Evolutionary conservation across 305 asterid species (phyloP), one percentile per base, ranked within the genome.

Genomic region (Fraxinus paxiana): DNA sequence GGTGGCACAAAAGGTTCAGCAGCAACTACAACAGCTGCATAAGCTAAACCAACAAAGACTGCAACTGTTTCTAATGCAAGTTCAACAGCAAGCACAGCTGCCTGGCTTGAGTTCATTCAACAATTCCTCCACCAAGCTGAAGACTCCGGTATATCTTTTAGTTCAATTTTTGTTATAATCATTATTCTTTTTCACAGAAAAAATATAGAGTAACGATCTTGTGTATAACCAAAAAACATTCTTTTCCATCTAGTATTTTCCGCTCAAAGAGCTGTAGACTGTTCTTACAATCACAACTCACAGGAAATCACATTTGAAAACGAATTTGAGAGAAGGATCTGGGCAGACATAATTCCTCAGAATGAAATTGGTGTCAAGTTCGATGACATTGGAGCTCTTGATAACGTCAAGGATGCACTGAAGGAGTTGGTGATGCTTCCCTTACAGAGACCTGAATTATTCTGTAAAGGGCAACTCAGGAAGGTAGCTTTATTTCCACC

Each of bases 361-460:
- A 17, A 31, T 4, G 75, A 77, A 22, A 77, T 78, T 65, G 81
- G 67, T 6, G 76, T 78, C 18, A 78, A 69, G n/a, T 78, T 78
- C 67, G 81, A 78, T 22, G 81, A 78, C 38, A 65, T 78, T 13
- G 76, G 81, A 13, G 76, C 67, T 22, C 73, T 78, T 9, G 81
- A 78, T 22, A 38, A 78, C 61, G 6, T 78, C 17, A 78, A 78
- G 75, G 43, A 78, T 22, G 15, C 75, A 2, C 20, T 78, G 30
- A 67, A 65, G 65, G 81, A 78, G 28, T 48, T 65, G 26, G 81
- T 78, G 46, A 65, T 78, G n/a, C 76, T 78, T 24, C 81, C 81
- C 24, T 37, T 78, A 65, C 76, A 65, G 13, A 78, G 75, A 61
- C 81, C 81, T 37, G 81, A 78, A 41, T 22, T 78, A 33, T 78